phyloP scores from a whole-genome alignment of 805 yeast genomes.

The Sugiyamaella qingdaonensis region DNA sequence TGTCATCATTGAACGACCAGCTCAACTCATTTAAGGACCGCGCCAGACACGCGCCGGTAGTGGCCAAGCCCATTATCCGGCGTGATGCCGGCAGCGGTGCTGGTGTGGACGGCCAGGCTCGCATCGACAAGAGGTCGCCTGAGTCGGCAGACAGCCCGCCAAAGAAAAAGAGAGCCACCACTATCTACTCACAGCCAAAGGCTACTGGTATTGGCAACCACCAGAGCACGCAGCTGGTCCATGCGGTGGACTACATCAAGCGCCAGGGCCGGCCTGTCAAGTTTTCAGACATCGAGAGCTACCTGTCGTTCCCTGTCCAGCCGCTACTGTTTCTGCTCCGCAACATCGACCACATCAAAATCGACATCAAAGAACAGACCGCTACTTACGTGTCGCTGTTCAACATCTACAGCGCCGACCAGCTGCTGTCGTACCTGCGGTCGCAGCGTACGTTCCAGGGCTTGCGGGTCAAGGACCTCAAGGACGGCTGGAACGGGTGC shows the following conservation, averaged over 20 bases:
- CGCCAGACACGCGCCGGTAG: slow-evolving; percentile 51
- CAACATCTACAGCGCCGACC: slow-evolving; percentile 78
- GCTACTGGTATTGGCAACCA: slow-evolving; percentile 47
- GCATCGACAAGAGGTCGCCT: slow-evolving; percentile 1
- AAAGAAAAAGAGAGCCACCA: slow-evolving; percentile 13
- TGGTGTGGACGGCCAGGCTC: not conserved
- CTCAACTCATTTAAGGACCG: slow-evolving; percentile 61
- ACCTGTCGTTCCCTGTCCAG: slow-evolving; percentile 57
- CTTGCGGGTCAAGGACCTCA: slow-evolving; percentile 68
- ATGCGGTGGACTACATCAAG: slow-evolving; percentile 89
- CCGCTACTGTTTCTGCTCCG: slow-evolving; percentile 68
- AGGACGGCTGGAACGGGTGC: slow-evolving; percentile 95
- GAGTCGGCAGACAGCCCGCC: slow-evolving; percentile 13
- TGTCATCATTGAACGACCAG: slow-evolving; percentile 48
- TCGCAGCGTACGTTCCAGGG: slow-evolving; percentile 87
- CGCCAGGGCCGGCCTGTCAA: slow-evolving; percentile 61
- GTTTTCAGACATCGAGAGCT: slow-evolving; percentile 59
- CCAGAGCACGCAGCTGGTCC: slow-evolving; percentile 77
- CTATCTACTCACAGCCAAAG: slow-evolving; percentile 34
- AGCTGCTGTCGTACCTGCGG: slow-evolving; percentile 66
- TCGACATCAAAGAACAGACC: slow-evolving; percentile 56
- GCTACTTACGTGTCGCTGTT: slow-evolving; percentile 86
- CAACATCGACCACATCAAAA: slow-evolving; percentile 72
- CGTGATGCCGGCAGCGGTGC: not conserved
- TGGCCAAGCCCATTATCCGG: slow-evolving; percentile 18